Evolutionary conservation across 768 basidiomycete species (phyloP), one percentile per base, ranked within the genome.

Genomic region (Suillus placidus): DNA sequence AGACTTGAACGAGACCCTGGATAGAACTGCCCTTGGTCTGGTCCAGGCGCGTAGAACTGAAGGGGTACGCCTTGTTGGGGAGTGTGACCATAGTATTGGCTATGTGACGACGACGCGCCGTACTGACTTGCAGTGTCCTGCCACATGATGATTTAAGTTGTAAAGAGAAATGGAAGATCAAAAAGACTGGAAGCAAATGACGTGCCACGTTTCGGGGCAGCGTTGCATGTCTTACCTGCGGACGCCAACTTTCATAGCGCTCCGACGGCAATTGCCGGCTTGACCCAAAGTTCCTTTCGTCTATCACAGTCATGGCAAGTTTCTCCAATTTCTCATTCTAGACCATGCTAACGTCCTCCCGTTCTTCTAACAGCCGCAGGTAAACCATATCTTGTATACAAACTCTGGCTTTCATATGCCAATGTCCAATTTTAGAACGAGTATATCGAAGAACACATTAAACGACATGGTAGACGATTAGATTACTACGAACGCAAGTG

Each of bases 371-470:
- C 67, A 92, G 90, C 90, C 90, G 73, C 90, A 91, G 87, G 90
- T 90, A 81, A 66, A 57, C 30, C 12, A 14, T 61, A 3, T 45
- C 45, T 64, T 43, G 14, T 45, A 16, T 3, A 38, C 20, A n/a
- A 38, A 20, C 26, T 34, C 9, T 43, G 16, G 6, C 60, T 64
- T 65, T 5, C 42, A n/a, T 35, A 12, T 47, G 2, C 54, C 71
- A 76, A 62, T 16, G 5, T 30, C 6, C 35, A 30, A 16, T 65
- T 66, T 64, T 69, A 99, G 94, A 99, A 99, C 85, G 96, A 98
- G 78, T 98, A 99, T 78, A 99, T 99, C 79, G 97, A 99, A 79
- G 97, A 99, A 83, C 92, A 94, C 75, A 96, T 98, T 78, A 95
- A 94, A 81, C 90, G 95, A 62, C 93, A 98, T 87, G 97, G 97